phyloP scores from a whole-genome alignment of 2,329 filamentous ascomycete species.

The Anisogramma anomala region DNA sequence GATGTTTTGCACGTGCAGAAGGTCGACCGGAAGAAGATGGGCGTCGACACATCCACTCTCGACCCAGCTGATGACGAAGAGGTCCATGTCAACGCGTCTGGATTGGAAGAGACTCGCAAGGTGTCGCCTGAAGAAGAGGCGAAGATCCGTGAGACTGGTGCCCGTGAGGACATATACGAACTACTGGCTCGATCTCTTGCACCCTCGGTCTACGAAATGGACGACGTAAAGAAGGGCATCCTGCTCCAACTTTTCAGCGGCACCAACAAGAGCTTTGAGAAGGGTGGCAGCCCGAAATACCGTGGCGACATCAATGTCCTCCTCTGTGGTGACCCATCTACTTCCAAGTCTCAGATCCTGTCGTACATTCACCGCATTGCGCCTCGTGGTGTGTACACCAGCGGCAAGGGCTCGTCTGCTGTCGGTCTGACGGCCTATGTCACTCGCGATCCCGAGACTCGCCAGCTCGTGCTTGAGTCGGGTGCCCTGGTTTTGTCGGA shows the following conservation, averaged over 20 bases:
- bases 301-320: slow-evolving; percentile 96
- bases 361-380: slow-evolving; percentile 97
- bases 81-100: slow-evolving; percentile 45
- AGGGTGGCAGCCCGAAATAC: slow-evolving; percentile 90
- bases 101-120: slow-evolving; percentile 74
- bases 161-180: slow-evolving; percentile 81
- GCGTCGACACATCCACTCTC: slow-evolving; percentile 79
- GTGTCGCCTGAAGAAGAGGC: slow-evolving; percentile 77
- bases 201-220: slow-evolving; percentile 93
- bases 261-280: slow-evolving; percentile 95
- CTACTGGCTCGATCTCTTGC: slow-evolving; percentile 81
- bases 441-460: slow-evolving; percentile 67
- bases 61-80: slow-evolving; percentile 68
- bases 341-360: slow-evolving; percentile 87
- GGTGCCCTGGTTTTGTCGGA: slow-evolving; percentile 70
- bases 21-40: slow-evolving; percentile 87
- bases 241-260: slow-evolving; percentile 92
- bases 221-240: slow-evolving; percentile 98
- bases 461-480: slow-evolving; percentile 69
- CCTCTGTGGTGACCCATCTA: slow-evolving; percentile 93
- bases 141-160: slow-evolving; percentile 72
- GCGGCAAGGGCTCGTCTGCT: slow-evolving; percentile 68
- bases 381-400: slow-evolving; percentile 73
- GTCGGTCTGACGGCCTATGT: slow-evolving; percentile 75
- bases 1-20: slow-evolving; percentile 95